Base-by-base conservation (phyloP, 106 monocot genomes). In the Dactylorhiza incarnata region DNA sequence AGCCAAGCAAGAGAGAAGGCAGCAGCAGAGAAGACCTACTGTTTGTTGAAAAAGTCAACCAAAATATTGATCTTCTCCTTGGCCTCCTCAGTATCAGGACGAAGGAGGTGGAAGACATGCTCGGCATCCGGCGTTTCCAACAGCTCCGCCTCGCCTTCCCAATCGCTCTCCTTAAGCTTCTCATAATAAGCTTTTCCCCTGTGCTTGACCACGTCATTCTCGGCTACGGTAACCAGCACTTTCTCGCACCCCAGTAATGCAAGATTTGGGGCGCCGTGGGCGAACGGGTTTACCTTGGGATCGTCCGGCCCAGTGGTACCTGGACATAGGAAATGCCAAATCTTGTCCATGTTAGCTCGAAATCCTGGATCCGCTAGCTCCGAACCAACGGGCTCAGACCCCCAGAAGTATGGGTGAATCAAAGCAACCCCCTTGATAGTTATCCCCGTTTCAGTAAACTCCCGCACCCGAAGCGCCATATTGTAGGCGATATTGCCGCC, bases 401-500 rank as follows among this genome's bases (percentile, higher is more conserved):
- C 72, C 72, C 72, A 72, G 12, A 72, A 72, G 20, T 72, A 72
- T 11, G 72, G 72, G 49, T 72, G 72, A 23, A 72, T 72, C 49
- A 72, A 49, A 10, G 49, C 48, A 14, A 49, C 20, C 10, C 72
- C 72, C 72, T 72, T 72, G 49, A 72, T 49, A 49, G 20, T 9
- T 4, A 72, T 44, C 22, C 72, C 49, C 3, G 48, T 49, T 23
- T 49, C 72, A 8, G 72, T 44, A 17, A 37, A 45, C 45, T 51
- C 43, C 19, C 77, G 69, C 16, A 78, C 77, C 6, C 80, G 71
- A 75, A 86, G 46, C 7, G 88, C 86, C 75, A 88, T 70, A 20
- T 81, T 68, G 76, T 93, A 87, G 23, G 56, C 75, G 6, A 89
- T 87, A 77, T 89, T 89, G 5, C 77, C 92, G 5, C 89, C 84